Evolutionary conservation across 169 alveolate genomes (phyloP), one percentile per base, ranked within the genome.

Genomic region (Cryptosporidium ryanae): DNA sequence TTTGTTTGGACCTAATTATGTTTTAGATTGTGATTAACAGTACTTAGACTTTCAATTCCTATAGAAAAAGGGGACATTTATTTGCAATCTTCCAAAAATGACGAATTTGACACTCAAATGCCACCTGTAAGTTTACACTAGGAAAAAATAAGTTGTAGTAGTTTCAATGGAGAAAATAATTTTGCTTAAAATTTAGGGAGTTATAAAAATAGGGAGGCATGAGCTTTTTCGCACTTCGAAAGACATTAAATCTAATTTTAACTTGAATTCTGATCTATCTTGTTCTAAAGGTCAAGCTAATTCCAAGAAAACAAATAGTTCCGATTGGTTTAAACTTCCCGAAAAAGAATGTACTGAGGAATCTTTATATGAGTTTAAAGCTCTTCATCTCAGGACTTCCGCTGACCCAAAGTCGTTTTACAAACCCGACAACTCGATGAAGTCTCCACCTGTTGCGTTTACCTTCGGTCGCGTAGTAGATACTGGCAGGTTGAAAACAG

Each of bases 71-170:
- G 27, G 21, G 87, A 76, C 23, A n/a, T 76, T 27, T 76, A 76
- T 29, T 25, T 76, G 23, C 63, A 34, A 15, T 76, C 87, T 23
- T 43, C 44, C 12, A 70, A 59, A 10, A 32, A n/a, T 12, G 46
- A 61, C 18, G 71, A 34, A 18, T 61, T 76, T 43, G 87, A 76
- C 63, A 76, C 87, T 34, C 87, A 76, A 34, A 32, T 12, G 8
- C 71, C 87, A 25, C 50, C 87, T n/a, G 87, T 76, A 76, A 59
- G 87, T 76, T 46, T 13, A n/a, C 23, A 52, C 38, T 68, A 13
- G n/a, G 18, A 2, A 12, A 7, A 66, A 18, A 17, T 7, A 44
- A 38, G 13, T 2, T 54, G 23, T 7, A 54, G 2, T 12, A 10
- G 23, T 18, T 21, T 54, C 12, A 21, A n/a, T n/a, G 6, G 29